phyloP scores from a whole-genome alignment of 352 stramenopile species.

The Phytophthora melonis region DNA sequence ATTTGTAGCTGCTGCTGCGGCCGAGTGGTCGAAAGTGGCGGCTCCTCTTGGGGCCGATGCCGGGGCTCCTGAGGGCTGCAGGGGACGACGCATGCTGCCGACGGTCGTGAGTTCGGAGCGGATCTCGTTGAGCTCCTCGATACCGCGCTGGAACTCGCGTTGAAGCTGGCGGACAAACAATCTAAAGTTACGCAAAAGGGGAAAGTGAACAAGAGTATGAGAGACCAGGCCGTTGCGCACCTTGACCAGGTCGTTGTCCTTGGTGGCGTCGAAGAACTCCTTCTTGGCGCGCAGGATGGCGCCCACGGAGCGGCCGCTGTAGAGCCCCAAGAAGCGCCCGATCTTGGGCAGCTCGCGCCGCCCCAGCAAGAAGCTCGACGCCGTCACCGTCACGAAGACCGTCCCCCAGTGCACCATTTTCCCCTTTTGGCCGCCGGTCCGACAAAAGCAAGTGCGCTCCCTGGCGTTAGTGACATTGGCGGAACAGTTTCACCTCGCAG shows the following conservation, averaged over 20 bases:
- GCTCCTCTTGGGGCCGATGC: not conserved
- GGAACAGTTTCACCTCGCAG: no score
- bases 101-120: conserved; percentile 78
- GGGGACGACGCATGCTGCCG: conserved; percentile 65
- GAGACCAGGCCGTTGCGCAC: conserved; percentile 14
- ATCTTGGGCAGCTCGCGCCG: conserved; percentile 79
- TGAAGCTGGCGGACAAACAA: conserved; percentile 50
- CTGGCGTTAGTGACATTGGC: no score
- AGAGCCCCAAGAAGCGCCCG: conserved; percentile 63
- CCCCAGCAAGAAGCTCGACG: conserved; percentile 71
- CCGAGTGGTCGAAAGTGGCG: conserved; percentile 21
- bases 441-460: no score
- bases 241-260: conserved; percentile 83
- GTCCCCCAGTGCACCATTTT: conserved; percentile 77
- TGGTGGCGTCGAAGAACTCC: conserved; percentile 86
- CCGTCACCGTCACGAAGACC: conserved; percentile 73
- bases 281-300: conserved; percentile 83
- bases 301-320: conserved; percentile 69
- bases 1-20: not conserved
- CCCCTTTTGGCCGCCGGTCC: no score
- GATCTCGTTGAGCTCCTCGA: conserved; percentile 86
- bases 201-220: not conserved
- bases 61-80: conserved; percentile 45
- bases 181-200: not conserved
- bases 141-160: conserved; percentile 78